phyloP scores from a whole-genome alignment of 495 filamentous ascomycete genomes.

The Tuber indicum region DNA sequence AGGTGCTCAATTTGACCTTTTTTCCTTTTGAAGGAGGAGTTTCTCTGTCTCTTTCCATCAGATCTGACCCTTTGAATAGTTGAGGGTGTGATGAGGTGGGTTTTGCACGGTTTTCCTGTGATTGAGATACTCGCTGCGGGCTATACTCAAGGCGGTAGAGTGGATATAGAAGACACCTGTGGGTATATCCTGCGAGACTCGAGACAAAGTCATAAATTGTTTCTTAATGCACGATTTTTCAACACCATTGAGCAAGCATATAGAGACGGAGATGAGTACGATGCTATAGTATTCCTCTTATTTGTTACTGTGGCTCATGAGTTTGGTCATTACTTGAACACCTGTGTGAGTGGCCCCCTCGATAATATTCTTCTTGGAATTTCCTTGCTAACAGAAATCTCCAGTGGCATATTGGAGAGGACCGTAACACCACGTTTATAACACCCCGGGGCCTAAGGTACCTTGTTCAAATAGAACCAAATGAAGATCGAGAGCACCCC shows the following conservation, averaged over 20 bases:
- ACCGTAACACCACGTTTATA: neutral
- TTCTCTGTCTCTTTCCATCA: neutral
- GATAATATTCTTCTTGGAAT: neutral
- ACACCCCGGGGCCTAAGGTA: neutral
- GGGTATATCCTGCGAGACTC: neutral
- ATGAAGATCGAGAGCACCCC: neutral
- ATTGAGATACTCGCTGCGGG: slow-evolving; percentile 10
- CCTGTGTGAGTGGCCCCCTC: slow-evolving; percentile 2
- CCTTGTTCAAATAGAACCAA: neutral
- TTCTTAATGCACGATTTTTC: slow-evolving; percentile 15
- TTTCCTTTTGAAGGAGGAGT: neutral
- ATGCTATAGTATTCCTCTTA: slow-evolving; percentile 17
- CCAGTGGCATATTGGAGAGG: neutral
- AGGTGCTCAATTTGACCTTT: neutral
- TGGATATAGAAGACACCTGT: neutral
- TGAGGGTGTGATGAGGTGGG: slow-evolving; percentile 18
- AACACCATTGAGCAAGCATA: slow-evolving; percentile 15
- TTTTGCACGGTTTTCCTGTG: slow-evolving; percentile 21
- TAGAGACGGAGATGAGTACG: slow-evolving; percentile 7
- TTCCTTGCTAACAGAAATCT: neutral
- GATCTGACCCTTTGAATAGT: slow-evolving; percentile 11
- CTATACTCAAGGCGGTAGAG: neutral
- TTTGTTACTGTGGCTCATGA: slow-evolving; percentile 15
- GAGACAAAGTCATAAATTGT: slow-evolving; percentile 1
- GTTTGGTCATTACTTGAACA: slow-evolving; percentile 23